Evolutionary conservation across 768 basidiomycete species (phyloP).

Genomic region (Mrakia frigida): DNA sequence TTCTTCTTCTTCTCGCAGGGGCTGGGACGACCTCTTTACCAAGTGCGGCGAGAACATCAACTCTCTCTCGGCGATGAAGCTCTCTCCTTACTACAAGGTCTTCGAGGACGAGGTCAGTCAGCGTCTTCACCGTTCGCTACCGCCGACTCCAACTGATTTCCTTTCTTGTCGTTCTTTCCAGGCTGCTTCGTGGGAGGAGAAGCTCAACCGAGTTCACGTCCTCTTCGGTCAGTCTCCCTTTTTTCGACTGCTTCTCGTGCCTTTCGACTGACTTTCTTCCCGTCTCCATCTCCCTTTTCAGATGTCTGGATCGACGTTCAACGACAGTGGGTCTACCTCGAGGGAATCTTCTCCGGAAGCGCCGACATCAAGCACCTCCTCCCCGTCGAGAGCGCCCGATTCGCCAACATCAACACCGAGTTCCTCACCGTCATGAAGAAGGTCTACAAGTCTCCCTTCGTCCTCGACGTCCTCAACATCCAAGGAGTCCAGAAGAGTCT

Average conservation of each 20-base stretch:
- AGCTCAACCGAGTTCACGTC: conserved; percentile 91
- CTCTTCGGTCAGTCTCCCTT: conserved; percentile 68
- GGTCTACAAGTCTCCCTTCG: conserved; percentile 97
- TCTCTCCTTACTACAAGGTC: conserved; percentile 95
- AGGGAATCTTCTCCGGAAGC: conserved; percentile 99
- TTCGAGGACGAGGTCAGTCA: conserved; percentile 46
- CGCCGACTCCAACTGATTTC: neutral
- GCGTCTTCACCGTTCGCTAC: neutral
- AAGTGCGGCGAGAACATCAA: conserved; percentile 97
- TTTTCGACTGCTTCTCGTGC: neutral
- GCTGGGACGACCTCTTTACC: conserved; percentile 94
- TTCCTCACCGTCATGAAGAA: conserved; percentile 99
- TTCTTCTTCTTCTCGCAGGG: conserved; percentile 51
- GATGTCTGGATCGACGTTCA: conserved; percentile 99
- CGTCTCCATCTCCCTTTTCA: conserved; percentile 38
- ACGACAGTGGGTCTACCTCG: conserved; percentile 98
- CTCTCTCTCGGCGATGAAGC: conserved; percentile 91
- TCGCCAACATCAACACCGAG: conserved; percentile 97
- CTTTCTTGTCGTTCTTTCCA: conserved; percentile 37
- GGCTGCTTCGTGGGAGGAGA: conserved; percentile 93
- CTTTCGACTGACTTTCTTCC: neutral
- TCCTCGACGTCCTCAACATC: conserved; percentile 94
- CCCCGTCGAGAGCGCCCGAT: conserved; percentile 93
- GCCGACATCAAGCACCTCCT: conserved; percentile 99
- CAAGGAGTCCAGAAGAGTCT: conserved; percentile 93